Base-by-base conservation (phyloP, 805 yeast species). In the Schwanniomyces sp. region DNA sequence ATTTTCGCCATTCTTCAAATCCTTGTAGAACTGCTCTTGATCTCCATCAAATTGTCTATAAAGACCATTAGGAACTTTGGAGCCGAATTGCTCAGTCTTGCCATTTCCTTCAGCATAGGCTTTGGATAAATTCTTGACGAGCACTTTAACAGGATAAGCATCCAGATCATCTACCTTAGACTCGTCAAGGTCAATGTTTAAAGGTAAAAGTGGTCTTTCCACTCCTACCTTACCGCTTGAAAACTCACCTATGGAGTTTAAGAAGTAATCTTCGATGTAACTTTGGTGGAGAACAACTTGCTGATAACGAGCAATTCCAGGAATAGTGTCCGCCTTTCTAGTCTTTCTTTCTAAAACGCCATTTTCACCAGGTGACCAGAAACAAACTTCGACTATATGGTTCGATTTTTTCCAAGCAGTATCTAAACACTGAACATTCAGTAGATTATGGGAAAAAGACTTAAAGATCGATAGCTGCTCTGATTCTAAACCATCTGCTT, bases 401-500 rank as follows among this genome's bases (percentile, higher is more conserved):
- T 58, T 62, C 17, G 65, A 59, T 37, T 53, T 52, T 42, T 62
- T 56, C 52, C 56, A 42, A 1, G 60, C 60, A 11, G 59, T 48
- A 39, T 65, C 69, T 14, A 50, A 51, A 34, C 64, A 54, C 8
- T 66, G 61, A 27, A 65, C 50, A 21, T 53, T 51, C 32, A 63
- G 55, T 48, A 66, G 59, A 18, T 59, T 59, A 47, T 66, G 69
- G 37, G 67, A 46, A 30, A 30, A 30, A 2, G 34, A 30, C 16
- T 30, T 30, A 11, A 34, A 34, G 7, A 34, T 34, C 4, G 39
- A 34, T 3, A 34, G 26, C 5, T 69, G 62, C 25, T 64, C 52
- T 39, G 60, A 52, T 46, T 67, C 69, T 24, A 66, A 48, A 10
- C 72, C 71, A 52, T 66, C 72, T 2, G 72, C 72, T 46, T 64